Evolutionary conservation across 148 eudicot genomes (phyloP).

Genomic region (Spergularia marina): DNA sequence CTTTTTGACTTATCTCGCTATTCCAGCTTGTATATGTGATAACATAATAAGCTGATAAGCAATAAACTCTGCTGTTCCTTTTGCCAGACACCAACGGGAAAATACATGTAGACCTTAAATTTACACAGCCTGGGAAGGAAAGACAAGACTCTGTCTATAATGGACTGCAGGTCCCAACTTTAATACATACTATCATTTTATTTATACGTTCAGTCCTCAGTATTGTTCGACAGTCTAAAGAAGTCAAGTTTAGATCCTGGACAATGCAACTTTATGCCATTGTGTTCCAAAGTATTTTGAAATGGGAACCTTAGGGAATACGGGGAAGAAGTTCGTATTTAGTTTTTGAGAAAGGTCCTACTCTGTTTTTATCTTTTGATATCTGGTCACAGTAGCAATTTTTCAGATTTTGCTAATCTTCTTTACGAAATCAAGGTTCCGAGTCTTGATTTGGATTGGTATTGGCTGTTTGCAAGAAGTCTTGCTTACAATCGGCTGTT

Average conservation of each 20-base stretch:
- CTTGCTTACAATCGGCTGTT: too few relatives aligned
- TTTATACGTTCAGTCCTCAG: neutral
- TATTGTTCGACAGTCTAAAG: neutral
- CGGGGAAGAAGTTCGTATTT: too few relatives aligned
- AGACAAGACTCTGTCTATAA: conserved; percentile 91
- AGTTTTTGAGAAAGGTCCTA: too few relatives aligned
- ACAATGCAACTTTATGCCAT: neutral
- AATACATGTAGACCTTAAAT: conserved; percentile 68
- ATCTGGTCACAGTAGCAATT: too few relatives aligned
- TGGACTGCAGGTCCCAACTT: conserved; percentile 68
- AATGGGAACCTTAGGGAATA: too few relatives aligned
- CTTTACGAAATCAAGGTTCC: too few relatives aligned
- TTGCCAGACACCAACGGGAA: conserved; percentile 57
- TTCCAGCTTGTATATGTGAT: conserved; percentile 1
- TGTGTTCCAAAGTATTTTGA: neutral
- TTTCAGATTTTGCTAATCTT: too few relatives aligned
- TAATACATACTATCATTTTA: neutral
- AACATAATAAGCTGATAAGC: neutral
- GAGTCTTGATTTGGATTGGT: too few relatives aligned
- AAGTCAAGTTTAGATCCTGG: neutral
- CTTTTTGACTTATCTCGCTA: neutral
- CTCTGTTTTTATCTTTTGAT: too few relatives aligned
- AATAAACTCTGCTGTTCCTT: conserved; percentile 10
- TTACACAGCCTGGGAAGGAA: conserved; percentile 93
- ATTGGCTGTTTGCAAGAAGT: too few relatives aligned